Percentiles rank a stretch among this genome's conserved stretches.
Conservation (phyloP, 2,329 filamentous ascomycete species). For the Pestalotiopsis fici region DNA sequence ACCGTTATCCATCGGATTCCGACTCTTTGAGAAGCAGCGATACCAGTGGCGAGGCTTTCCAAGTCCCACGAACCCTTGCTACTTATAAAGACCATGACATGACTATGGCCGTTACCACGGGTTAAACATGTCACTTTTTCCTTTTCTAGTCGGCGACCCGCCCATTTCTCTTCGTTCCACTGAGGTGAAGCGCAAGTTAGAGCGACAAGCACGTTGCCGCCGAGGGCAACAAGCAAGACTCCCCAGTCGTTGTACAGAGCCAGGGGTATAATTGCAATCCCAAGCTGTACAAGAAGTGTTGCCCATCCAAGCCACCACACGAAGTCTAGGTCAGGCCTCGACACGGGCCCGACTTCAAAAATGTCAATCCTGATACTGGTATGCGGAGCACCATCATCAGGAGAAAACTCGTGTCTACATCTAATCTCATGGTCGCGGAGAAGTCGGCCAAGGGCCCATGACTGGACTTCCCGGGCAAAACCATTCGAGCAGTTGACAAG, state of each 20-base stretch:
- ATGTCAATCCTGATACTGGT: conserved; percentile 12
- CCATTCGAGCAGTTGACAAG: conserved; percentile 13
- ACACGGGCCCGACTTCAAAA: conserved; percentile 6
- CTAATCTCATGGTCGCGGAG: conserved; percentile 14
- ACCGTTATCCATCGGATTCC: conserved; percentile 13
- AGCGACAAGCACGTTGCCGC: conserved; percentile 9
- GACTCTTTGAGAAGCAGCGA: not conserved
- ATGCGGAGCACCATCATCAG: not conserved
- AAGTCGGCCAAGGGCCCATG: conserved; percentile 17
- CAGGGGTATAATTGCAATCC: conserved; percentile 5
- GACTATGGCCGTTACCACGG: conserved; percentile 14
- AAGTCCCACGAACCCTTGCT: conserved; percentile 11
- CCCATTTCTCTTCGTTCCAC: conserved; percentile 16
- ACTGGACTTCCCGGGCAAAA: conserved; percentile 11
- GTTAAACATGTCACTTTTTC: conserved; percentile 16
- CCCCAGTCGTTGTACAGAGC: conserved; percentile 9
- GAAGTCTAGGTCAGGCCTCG: not conserved
- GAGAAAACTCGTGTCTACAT: not conserved
- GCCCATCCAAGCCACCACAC: conserved; percentile 12
- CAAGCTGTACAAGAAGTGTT: conserved; percentile 4
- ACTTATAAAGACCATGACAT: conserved; percentile 14
- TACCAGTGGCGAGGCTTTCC: conserved; percentile 11
- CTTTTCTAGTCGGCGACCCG: conserved; percentile 3
- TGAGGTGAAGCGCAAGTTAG: conserved; percentile 10
- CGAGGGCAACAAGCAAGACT: conserved; percentile 6